Evolutionary conservation across 108 stramenopile species (phyloP).

Genomic region (Skeletonema costatum): DNA sequence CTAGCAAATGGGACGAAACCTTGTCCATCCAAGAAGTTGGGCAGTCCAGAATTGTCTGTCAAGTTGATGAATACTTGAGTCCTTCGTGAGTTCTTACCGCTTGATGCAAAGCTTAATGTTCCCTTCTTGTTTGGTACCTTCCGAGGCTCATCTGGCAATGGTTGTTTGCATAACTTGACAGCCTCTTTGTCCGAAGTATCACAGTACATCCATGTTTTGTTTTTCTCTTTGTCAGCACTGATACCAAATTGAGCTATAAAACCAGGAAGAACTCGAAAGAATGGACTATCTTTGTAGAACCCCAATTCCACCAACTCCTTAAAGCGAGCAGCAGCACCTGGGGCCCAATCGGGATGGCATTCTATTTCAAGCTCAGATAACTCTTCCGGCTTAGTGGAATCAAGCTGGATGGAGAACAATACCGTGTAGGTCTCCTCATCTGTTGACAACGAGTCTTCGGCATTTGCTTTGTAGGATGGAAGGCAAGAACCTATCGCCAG

Average conservation of each 20-base stretch:
- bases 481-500: background rate
- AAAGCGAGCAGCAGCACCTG: constrained; percentile 55
- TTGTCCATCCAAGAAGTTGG: constrained; percentile 44
- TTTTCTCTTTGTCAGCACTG: constrained; percentile 33
- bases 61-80: constrained; percentile 69
- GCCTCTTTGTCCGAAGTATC: background rate
- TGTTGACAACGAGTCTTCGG: background rate
- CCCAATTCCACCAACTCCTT: constrained; percentile 36
- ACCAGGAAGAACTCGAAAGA: constrained; percentile 62
- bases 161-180: constrained; percentile 9
- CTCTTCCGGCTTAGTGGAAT: background rate
- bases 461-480: background rate
- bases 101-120: constrained; percentile 56
- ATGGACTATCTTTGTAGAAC: constrained; percentile 47
- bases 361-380: constrained; percentile 30
- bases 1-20: constrained; percentile 46
- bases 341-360: constrained; percentile 42
- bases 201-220: constrained; percentile 34
- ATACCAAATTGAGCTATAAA: constrained; percentile 76
- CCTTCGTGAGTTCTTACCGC: constrained; percentile 53
- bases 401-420: background rate
- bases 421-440: background rate
- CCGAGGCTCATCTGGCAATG: constrained; percentile 57
- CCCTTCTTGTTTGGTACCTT: constrained; percentile 47
- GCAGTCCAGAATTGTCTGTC: constrained; percentile 50